Evolutionary conservation across 768 basidiomycete species (phyloP), one percentile per base, ranked within the genome.

Genomic region (Candolleomyces aberdarensis): DNA sequence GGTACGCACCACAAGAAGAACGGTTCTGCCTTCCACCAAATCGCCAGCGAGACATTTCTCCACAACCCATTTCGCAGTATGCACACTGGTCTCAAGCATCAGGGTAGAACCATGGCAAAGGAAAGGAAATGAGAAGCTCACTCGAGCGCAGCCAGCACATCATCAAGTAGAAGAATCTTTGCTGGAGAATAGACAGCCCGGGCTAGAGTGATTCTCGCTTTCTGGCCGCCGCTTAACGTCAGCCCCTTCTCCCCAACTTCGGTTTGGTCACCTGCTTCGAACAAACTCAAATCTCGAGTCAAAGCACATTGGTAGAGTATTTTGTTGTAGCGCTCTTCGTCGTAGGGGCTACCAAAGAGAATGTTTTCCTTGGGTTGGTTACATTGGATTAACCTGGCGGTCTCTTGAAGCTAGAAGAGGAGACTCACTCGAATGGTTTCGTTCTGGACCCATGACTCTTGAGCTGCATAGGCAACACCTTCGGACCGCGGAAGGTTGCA

Each of bases 361-460:
- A 95, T 88, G 66, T 94, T 94, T 46, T 92, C 88, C 65, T 26
- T 26, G 26, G 26, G 26, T 26, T 26, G 26, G 3, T 26, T 26
- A 26, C 26, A 3, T 26, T 26, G 2, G 26, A 26, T 26, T 26
- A 3, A 26, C 2, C 26, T 26, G 26, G 26, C 26, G 2, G 26
- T 26, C 26, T 26, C 26, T 67, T 67, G 20, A 19, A 44, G 29
- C 29, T 43, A 10, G 51, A 19, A 8, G 41, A 26, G 43, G 32
- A 43, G 39, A 61, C 64, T 26, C 20, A 85, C 87, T 69, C 73
- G 78, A 60, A 90, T 87, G 0, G 88, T 90, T 64, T 87, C 89
- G 62, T 89, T 92, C 70, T 86, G 81, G 13, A 92, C 85, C 90
- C 89, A 94, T 1, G 87, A 84, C 69, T 91, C 89, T 69, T 93